Evolutionary conservation across 2,329 filamentous ascomycete genomes (phyloP), one percentile per base, ranked within the genome.

Genomic region (Sporothrix dimorphospora): DNA sequence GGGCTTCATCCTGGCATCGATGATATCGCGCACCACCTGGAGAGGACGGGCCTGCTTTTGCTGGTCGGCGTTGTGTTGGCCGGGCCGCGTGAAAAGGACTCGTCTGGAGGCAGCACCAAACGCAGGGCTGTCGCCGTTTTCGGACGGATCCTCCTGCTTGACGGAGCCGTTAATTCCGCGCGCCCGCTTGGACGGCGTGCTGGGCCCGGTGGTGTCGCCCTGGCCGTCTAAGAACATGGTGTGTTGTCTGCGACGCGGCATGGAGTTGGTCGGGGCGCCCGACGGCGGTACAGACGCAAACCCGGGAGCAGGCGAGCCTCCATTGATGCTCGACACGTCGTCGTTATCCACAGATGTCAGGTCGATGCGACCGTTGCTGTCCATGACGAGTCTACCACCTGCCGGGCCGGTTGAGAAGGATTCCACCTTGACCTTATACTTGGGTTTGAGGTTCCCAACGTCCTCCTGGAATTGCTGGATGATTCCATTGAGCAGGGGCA

Each of bases 1-100:
- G 0, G 88, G 85, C 21, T 83, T 83, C 34, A 85, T 86, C 14
- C 87, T 87, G 4, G 82, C 80, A 21, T 82, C 79, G 16, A 91
- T 90, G 12, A 89, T 84, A 0, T 82, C 79, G 0, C 86, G 84
- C 1, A 92, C 87, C 49, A 85, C 81, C 3, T 79, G 79, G 2
- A 89, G 80, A 0, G 84, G 85, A 42, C 79, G 77, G 53, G 69
- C 53, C 27, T 47, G 69, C 19, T 19, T 19, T 0, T 68, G 61
- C 12, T 21, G 57, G 19, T 24, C 40, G 27, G 63, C 38, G 53
- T 19, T 4, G 38, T 19, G 40, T 14, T 55, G 24, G 30, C 49
- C 24, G 6, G 27, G n/a, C 51, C 49, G 53, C 14, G 24, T 38
- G n/a, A 71, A 67, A 6, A 67, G 65, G 5, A 67, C 27, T 21